Evolutionary conservation across 208 protist species (phyloP).

Genomic region (Acanthamoeba sp.): DNA sequence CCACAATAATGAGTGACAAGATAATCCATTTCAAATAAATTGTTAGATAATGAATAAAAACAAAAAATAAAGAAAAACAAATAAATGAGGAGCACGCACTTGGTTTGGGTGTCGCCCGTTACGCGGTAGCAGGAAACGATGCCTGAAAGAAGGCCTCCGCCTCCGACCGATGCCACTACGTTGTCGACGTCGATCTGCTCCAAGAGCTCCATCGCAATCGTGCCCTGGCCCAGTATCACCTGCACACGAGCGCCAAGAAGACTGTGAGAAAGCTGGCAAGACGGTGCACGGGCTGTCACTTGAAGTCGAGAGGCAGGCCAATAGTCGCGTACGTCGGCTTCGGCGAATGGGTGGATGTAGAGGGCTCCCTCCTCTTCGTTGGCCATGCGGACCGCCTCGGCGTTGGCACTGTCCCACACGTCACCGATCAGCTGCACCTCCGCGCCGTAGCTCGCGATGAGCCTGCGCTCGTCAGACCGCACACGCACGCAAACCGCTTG

Average conservation of each 20-base stretch:
- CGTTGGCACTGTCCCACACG: constrained; percentile 27
- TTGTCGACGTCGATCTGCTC: neutral
- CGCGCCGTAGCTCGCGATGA: constrained; percentile 49
- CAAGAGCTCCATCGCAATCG: constrained; percentile 22
- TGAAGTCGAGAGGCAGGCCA: neutral
- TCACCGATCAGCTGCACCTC: constrained; percentile 17
- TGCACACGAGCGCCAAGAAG: neutral
- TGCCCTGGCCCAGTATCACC: constrained; percentile 56
- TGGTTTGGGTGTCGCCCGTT: constrained; percentile 16
- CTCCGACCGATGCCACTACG: constrained; percentile 1
- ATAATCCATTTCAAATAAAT: too few species aligned
- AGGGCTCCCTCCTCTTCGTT: neutral
- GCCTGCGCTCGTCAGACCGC: neutral
- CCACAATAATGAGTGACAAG: too few species aligned
- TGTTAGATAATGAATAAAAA: too few species aligned
- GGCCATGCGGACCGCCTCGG: neutral
- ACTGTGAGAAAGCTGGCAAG: too few species aligned
- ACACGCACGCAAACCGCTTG: too few species aligned
- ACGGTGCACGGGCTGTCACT: neutral
- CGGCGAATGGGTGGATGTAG: constrained; percentile 42
- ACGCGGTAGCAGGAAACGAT: constrained; percentile 12
- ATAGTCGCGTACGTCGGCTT: constrained; percentile 8
- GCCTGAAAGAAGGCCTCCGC: constrained; percentile 12
- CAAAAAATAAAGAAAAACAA: too few species aligned
- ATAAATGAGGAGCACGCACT: neutral